phyloP scores from a whole-genome alignment of 164 flowering plant species.

The Piper betle region DNA sequence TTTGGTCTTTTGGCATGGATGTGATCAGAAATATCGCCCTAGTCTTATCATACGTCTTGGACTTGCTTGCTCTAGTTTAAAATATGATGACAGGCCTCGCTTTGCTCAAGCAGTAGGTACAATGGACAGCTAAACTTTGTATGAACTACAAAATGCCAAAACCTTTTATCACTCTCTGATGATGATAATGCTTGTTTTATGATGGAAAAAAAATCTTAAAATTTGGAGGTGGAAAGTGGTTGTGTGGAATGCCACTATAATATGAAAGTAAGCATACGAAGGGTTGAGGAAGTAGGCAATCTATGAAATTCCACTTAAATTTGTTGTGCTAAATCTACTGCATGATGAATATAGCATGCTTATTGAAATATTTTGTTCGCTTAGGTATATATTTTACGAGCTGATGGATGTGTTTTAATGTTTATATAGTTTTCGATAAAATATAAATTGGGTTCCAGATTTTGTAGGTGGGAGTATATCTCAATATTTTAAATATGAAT shows the following conservation, averaged over 20 bases:
- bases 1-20: constrained; percentile 86
- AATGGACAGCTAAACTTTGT: neutral
- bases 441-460: too few species aligned
- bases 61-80: constrained; percentile 49
- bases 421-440: too few species aligned
- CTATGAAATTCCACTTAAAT: neutral
- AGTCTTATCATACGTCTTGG: constrained; percentile 88
- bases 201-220: too few species aligned
- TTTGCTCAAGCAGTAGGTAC: constrained; percentile 86
- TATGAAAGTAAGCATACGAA: neutral
- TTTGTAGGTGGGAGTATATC: too few species aligned
- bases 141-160: too few species aligned
- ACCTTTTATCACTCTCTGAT: too few species aligned
- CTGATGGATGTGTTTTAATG: too few species aligned
- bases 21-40: constrained; percentile 53
- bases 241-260: neutral
- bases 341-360: neutral
- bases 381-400: too few species aligned
- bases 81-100: constrained; percentile 50
- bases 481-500: too few species aligned
- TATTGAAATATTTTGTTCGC: too few species aligned
- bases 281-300: neutral
- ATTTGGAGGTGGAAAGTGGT: neutral
- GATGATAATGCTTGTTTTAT: too few species aligned
- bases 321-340: neutral